phyloP scores from a whole-genome alignment of 1,284 basidiomycete species.

The Cutaneotrichosporon arboriforme region DNA sequence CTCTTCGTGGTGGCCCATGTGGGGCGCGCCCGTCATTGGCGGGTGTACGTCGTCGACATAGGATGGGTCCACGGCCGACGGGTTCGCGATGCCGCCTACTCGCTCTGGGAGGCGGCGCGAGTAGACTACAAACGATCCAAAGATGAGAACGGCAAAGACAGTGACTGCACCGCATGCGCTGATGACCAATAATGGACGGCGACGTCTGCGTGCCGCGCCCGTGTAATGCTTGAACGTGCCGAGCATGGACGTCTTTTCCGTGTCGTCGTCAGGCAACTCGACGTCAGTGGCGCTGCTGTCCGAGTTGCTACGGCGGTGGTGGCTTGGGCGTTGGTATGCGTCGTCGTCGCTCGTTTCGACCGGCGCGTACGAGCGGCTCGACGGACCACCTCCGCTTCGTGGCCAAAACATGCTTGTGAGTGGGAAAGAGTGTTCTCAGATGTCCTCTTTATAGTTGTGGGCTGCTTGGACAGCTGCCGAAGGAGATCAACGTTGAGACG shows the following conservation, averaged over 20 bases:
- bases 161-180: not conserved
- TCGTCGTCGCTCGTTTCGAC: not conserved
- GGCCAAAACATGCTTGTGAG: no score
- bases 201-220: not conserved
- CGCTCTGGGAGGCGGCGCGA: not conserved
- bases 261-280: not conserved
- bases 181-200: slow-evolving; percentile 1
- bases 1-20: not conserved
- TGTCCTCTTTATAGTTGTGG: no score
- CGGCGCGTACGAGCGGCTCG: no score
- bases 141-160: not conserved
- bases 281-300: not conserved
- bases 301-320: not conserved
- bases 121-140: not conserved
- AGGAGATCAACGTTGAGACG: no score
- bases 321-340: not conserved
- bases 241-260: not conserved
- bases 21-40: no score
- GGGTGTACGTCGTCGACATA: no score
- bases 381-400: no score
- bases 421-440: no score
- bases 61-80: no score
- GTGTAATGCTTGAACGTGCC: not conserved
- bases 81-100: not conserved
- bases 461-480: no score